Evolutionary conservation across 2,329 filamentous ascomycete species (phyloP), one percentile per base, ranked within the genome.

Genomic region (Polytolypa hystricis): DNA sequence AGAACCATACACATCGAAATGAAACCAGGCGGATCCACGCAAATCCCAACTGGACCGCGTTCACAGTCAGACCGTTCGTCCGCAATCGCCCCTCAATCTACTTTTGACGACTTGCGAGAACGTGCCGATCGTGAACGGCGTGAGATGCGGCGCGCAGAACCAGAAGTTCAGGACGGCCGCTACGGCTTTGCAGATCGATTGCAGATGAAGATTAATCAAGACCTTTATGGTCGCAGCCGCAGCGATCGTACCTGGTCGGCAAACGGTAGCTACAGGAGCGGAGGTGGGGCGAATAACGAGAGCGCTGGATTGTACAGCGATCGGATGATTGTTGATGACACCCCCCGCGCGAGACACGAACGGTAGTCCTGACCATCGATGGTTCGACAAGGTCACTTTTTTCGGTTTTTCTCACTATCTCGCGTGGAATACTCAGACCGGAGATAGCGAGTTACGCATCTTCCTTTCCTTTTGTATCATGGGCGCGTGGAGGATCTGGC

Each of bases 1-100:
- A 65, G 72, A 39, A 51, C 73, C 2, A 60, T 79, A 25, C 70
- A 74, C 40, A 66, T 79, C 36, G 72, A 69, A 42, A 56, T 74
- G 44, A 72, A 72, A 33, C 44, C 50, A n/a, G 16, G 41, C 9
- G 16, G 11, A 9, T 11, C 23, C 15, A 23, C 20, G 15, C 33
- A 30, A 14, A 21, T 42, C 23, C 25, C 41, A n/a, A 33, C 39
- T 18, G 39, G 29, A 10, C 17, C 32, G 10, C 34, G 21, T 20
- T 15, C 20, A 9, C 21, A 12, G 4, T 11, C 26, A 15, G 45
- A 23, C 48, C 46, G 19, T n/a, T 46, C 31, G 44, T 46, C 19
- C 28, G 37, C 29, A 33, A 38, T 11, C 6, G 33, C 8, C 31
- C 14, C 42, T 25, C 35, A 45, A 37, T 40, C 45, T 26, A 40